Base-by-base conservation (phyloP, 2,329 filamentous ascomycete species). In the Biscogniauxia mediterranea region DNA sequence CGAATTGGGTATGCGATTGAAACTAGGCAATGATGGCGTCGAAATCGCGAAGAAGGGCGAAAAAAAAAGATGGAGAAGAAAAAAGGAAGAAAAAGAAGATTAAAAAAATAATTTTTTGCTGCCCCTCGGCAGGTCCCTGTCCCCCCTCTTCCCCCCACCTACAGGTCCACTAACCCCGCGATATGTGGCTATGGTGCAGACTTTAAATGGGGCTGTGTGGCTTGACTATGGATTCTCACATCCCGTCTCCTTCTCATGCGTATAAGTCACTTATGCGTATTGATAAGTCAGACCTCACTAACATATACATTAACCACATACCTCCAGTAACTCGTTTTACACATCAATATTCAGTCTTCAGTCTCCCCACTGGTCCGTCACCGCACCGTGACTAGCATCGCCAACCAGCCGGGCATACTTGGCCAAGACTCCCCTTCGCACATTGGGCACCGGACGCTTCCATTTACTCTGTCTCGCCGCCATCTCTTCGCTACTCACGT, bases 381-480 rank as follows among this genome's bases (percentile, higher is more conserved):
- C 90, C 8, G 93, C 93, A 5, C 94, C 94, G 70, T 94, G 90
- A 74, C 90, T 94, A 11, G 94, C 94, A 84, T 97, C 93, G 1
- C 93, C 90, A 0, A 98, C 94, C 71, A 97, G 76, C 52, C 85
- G 80, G 6, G 91, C 91, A 79, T 98, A 98, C 81, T 98, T 98
- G 5, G 92, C 93, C 79, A 98, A 73, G 50, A 89, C 89, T 49
- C 94, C 94, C 59, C 94, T 85, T 68, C 89, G 93, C 9, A 96
- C 91, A 63, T 85, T 83, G 71, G 87, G 86, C 71, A 79, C 82
- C 0, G 92, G 93, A 32, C 86, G 79, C 72, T 83, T 89, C 92
- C 92, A 96, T 63, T 78, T 80, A 60, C 79, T 80, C 72, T 86
- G 76, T 64, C 92, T 80, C 72, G 77, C 78, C 64, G 82, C 80